Evolutionary conservation across 352 stramenopile species (phyloP).

Genomic region (Ochromonadaceae sp.): DNA sequence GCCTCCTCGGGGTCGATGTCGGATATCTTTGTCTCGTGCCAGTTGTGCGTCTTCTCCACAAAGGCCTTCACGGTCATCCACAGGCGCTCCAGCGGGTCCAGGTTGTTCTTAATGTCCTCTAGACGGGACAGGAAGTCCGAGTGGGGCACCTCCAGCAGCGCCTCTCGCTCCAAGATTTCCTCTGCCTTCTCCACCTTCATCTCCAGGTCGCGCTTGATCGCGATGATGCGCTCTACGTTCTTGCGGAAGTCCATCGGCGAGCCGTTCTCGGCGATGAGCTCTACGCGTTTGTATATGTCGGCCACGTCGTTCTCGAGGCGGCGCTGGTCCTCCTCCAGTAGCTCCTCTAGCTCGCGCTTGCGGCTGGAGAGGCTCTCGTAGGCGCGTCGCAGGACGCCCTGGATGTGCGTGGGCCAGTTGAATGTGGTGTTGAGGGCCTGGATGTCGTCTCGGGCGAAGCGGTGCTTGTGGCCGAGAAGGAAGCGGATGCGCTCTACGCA

Average conservation of each 20-base stretch:
- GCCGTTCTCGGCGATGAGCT: constrained; percentile 1
- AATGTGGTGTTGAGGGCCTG: constrained; percentile 71
- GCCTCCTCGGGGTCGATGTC: constrained; percentile 61
- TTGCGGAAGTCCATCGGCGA: constrained; percentile 11
- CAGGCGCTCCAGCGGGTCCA: constrained; percentile 23
- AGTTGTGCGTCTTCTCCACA: constrained; percentile 19
- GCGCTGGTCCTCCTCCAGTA: constrained; percentile 22
- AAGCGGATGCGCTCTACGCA: constrained; percentile 54
- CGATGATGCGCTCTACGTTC: constrained; percentile 4
- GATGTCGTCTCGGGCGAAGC: constrained; percentile 64
- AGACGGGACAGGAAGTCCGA: constrained; percentile 48
- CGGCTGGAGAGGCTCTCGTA: constrained; percentile 69
- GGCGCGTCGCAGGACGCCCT: constrained; percentile 67
- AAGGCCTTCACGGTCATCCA: constrained; percentile 26
- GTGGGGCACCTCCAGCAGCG: constrained; percentile 52
- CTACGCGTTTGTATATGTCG: constrained; percentile 11
- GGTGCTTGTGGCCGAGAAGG: constrained; percentile 63
- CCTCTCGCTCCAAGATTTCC: constrained; percentile 63
- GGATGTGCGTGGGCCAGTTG: constrained; percentile 71
- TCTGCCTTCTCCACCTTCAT: constrained; percentile 36
- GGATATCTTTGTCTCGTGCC: constrained; percentile 39
- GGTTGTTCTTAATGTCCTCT: constrained; percentile 16
- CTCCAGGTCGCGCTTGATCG: constrained; percentile 44
- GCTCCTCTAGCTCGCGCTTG: constrained; percentile 59
- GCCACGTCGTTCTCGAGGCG: constrained; percentile 11